These are phyloP conservation scores for Boletus bicolor DNA, from an alignment of 768 basidiomycete genomes.

Conservation along the genomic window DNA sequence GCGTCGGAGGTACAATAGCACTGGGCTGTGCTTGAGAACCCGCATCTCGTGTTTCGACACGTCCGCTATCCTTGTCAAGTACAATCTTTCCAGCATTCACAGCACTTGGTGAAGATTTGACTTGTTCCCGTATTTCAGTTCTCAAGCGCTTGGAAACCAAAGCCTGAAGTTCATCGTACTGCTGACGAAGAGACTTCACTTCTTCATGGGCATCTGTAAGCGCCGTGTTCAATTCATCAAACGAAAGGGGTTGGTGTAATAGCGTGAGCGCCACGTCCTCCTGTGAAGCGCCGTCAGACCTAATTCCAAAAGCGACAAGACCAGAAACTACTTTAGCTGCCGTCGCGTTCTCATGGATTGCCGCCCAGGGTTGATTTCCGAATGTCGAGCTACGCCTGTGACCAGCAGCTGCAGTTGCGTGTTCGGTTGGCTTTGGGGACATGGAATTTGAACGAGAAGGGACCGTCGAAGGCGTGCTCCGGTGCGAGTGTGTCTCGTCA, in stretches of 20 bases:
- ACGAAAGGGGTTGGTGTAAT: slow-evolving; percentile 16
- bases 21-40: neutral
- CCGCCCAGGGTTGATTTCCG: slow-evolving; percentile 15
- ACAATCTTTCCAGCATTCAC: neutral
- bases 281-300: slow-evolving; percentile 9
- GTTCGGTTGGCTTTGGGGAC: slow-evolving; percentile 13
- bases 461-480: slow-evolving; percentile 3
- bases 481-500: slow-evolving; percentile 12
- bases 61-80: neutral
- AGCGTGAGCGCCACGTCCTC: neutral
- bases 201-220: slow-evolving; percentile 24
- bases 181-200: slow-evolving; percentile 23
- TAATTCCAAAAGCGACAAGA: neutral
- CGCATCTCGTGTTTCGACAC: neutral
- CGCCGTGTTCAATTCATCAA: slow-evolving; percentile 26
- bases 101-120: neutral
- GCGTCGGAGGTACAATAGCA: neutral
- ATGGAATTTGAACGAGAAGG: slow-evolving; percentile 14
- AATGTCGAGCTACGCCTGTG: slow-evolving; percentile 27
- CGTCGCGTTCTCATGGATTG: slow-evolving; percentile 6
- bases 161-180: slow-evolving; percentile 24
- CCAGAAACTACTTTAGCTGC: slow-evolving; percentile 7
- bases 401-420: neutral
- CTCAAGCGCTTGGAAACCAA: slow-evolving; percentile 16
- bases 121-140: slow-evolving; percentile 1